Percentiles rank a stretch among this genome's conserved stretches.
phyloP scores from a whole-genome alignment of 805 yeast genomes.

The Starmerella gropengiesseri region DNA sequence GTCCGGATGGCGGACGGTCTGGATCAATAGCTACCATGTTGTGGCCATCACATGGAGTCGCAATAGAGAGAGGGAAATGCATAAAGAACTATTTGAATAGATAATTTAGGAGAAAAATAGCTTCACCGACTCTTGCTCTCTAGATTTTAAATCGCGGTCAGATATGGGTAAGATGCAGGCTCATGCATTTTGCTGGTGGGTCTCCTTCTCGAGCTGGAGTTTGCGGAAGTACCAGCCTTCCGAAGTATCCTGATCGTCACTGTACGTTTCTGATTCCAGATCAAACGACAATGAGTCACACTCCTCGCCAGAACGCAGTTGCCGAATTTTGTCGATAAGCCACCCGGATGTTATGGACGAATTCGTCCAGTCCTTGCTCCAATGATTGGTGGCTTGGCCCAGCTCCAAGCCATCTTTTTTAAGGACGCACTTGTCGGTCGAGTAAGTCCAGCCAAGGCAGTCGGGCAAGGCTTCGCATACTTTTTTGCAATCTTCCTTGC shows the following conservation, averaged over 20 bases:
- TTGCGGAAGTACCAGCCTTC: slow-evolving; percentile 24
- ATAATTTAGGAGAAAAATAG: too few relatives aligned
- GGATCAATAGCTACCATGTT: too few relatives aligned
- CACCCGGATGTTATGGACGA: slow-evolving; percentile 25
- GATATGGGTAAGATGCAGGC: too few relatives aligned
- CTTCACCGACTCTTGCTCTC: too few relatives aligned
- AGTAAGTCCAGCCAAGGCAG: slow-evolving; percentile 20
- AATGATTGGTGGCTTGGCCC: slow-evolving; percentile 15
- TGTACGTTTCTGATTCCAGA: slow-evolving; percentile 6
- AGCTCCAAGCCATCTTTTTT: slow-evolving; percentile 7
- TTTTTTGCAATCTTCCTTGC: slow-evolving; percentile 10
- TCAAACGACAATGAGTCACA: slow-evolving; percentile 20
- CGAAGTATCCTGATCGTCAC: slow-evolving; percentile 8
- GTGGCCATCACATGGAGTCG: too few relatives aligned
- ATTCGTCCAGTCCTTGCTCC: slow-evolving; percentile 9
- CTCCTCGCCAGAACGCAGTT: slow-evolving; percentile 17
- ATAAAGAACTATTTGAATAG: too few relatives aligned
- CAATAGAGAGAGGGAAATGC: too few relatives aligned
- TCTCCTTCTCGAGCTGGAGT: slow-evolving; percentile 9
- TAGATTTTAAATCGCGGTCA: too few relatives aligned
- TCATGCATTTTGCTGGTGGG: too few relatives aligned
- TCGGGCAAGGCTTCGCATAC: slow-evolving; percentile 10
- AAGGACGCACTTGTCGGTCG: slow-evolving; percentile 11
- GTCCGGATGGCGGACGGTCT: too few relatives aligned
- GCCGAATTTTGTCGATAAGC: slow-evolving; percentile 28